Evolutionary conservation across 2,329 filamentous ascomycete genomes (phyloP).

Genomic region (Ophiostoma populinum): DNA sequence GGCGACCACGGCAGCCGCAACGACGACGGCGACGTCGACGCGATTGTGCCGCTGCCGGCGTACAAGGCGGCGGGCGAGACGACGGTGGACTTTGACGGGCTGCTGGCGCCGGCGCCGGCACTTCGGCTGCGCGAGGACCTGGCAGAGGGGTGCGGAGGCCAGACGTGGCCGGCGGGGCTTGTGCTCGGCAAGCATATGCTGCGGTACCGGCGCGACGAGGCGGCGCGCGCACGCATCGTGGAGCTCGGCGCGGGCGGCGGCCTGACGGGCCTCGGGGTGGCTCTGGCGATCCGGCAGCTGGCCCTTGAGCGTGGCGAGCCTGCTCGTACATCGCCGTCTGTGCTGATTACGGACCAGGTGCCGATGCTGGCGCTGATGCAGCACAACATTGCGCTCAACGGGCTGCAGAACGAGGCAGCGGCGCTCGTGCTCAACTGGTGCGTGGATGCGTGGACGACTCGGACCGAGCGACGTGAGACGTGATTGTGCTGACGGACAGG

Average conservation of each 20-base stretch:
- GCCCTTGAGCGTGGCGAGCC: not conserved
- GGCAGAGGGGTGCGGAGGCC: conserved; percentile 74
- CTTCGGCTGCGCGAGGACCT: conserved; percentile 74
- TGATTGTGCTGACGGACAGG: conserved; percentile 28
- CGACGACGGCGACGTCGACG: conserved; percentile 17
- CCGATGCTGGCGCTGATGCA: conserved; percentile 77
- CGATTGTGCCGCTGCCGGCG: conserved; percentile 39
- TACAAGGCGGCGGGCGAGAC: conserved; percentile 38
- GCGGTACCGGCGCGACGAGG: conserved; percentile 45
- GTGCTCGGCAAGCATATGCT: conserved; percentile 76
- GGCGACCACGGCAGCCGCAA: conserved; percentile 11
- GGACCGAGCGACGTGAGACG: not conserved
- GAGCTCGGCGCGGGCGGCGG: conserved; percentile 88
- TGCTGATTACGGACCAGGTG: conserved; percentile 74
- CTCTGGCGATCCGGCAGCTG: conserved; percentile 28
- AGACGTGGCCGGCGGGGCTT: conserved; percentile 89
- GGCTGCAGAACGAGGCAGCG: conserved; percentile 42
- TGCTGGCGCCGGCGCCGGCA: conserved; percentile 39
- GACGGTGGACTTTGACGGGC: conserved; percentile 50
- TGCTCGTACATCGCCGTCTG: conserved; percentile 20
- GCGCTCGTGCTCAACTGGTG: conserved; percentile 70
- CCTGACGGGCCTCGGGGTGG: conserved; percentile 54
- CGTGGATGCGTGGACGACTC: conserved; percentile 13
- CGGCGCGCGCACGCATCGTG: conserved; percentile 58
- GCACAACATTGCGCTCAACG: conserved; percentile 72